Evolutionary conservation across 768 basidiomycete species (phyloP).

Genomic region (Suillus subaureus): DNA sequence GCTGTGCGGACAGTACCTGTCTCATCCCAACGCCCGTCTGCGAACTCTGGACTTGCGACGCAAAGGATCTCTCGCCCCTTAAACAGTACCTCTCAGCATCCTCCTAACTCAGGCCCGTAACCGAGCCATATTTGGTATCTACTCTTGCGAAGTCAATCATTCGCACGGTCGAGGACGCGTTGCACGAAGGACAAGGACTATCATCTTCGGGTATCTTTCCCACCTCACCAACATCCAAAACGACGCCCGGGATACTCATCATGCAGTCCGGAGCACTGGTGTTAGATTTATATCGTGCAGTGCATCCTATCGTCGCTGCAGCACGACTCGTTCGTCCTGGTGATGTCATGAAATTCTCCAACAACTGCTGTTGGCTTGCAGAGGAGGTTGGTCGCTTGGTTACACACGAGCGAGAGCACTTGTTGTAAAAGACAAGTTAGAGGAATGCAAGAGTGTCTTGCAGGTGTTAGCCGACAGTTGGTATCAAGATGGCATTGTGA

Average conservation of each 20-base stretch:
- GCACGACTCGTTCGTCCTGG: constrained; percentile 52
- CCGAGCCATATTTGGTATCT: constrained; percentile 65
- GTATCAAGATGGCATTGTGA: constrained; percentile 71
- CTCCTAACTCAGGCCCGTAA: constrained; percentile 19
- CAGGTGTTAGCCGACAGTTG: constrained; percentile 64
- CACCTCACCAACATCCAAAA: constrained; percentile 29
- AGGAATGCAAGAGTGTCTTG: constrained; percentile 53
- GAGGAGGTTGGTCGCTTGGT: constrained; percentile 41
- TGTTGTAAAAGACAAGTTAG: constrained; percentile 47
- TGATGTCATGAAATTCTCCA: constrained; percentile 73
- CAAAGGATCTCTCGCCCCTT: constrained; percentile 20
- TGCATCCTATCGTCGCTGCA: constrained; percentile 69
- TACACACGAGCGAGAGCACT: constrained; percentile 30
- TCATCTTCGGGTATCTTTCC: constrained; percentile 56
- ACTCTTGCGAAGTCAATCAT: constrained; percentile 55
- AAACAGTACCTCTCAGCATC: constrained; percentile 20
- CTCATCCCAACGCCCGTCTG: constrained; percentile 40
- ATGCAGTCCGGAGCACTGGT: constrained; percentile 62
- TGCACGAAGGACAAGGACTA: constrained; percentile 70
- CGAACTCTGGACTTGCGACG: constrained; percentile 36
- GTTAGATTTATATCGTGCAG: constrained; percentile 77
- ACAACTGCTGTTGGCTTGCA: constrained; percentile 75
- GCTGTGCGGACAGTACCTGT: constrained; percentile 30
- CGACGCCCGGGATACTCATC: constrained; percentile 55
- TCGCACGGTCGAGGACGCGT: constrained; percentile 57